Base-by-base conservation (phyloP, 176 grass and related monocot species). In the Cocos nucifera region DNA sequence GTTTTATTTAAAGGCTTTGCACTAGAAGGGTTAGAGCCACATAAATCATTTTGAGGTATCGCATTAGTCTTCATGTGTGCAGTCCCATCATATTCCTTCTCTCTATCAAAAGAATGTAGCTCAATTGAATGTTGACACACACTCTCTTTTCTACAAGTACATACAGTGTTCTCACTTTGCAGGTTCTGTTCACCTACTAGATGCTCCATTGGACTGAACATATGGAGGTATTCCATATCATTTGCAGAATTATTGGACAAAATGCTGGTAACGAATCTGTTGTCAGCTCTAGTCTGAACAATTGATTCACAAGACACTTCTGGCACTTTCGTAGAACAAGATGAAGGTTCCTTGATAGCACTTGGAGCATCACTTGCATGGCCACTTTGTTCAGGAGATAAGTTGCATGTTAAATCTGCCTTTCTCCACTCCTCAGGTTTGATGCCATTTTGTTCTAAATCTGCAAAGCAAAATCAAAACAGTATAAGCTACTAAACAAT, bases 341-440 rank as follows among this genome's bases (percentile, higher is more conserved):
- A 62, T 57, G 52, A 79, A 50, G 64, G 24, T 25, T 57, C 64
- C 32, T 49, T 64, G 39, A 58, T 53, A 63, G 22, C 29, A 75
- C 65, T 64, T 65, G 62, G 53, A 7, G 10, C 58, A 75, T 82
- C 81, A 78, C 75, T 62, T 21, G 70, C 48, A 21, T 4, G 26
- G 10, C 17, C 23, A 15, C 5, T 53, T n/a, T 32, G 24, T 8
- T 72, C 69, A 32, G 12, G 0, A 51, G 24, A 15, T n/a, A 61
- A 54, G 15, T 49, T 48, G 50, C 14, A 29, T 48, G 3, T 39
- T 2, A 30, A 19, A 68, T 56, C 26, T 44, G 15, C 14, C 54
- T 63, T 56, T 22, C 29, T 63, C 20, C 18, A 19, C 15, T 56
- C 28, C 7, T 63, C 15, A 63, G 8, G 7, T 35, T 18, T 32